Evolutionary conservation across 768 basidiomycete genomes (phyloP), one percentile per base, ranked within the genome.

Genomic region (Lactarius hatsudake): DNA sequence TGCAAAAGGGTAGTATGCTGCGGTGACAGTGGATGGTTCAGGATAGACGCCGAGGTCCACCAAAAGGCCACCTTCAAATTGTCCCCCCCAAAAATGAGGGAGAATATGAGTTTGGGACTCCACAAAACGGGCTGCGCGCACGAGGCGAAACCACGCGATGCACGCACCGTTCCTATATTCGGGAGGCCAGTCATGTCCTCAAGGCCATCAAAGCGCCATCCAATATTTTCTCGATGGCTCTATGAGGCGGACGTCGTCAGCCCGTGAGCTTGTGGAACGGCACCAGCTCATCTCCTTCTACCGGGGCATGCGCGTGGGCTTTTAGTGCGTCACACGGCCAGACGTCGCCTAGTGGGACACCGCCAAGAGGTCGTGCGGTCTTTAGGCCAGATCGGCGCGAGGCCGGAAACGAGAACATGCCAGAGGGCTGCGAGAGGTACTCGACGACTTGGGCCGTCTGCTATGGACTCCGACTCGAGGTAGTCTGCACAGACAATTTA

Each of bases 241-340:
- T 40, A 97, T 81, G 23, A 99, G 81, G 71, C 89, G 76, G 96
- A 96, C 9, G 94, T 90, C 64, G 93, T 82, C 96, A 99, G 68
- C 91, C 90, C 0, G 93, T 94, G 58, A 99, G 82, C 76, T 99
- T 98, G 80, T 98, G 96, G 82, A 98, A 98, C 0, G 94, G 91
- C 8, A 98, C 93, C 36, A 93, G 81, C 61, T 87, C 82, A 61
- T 88, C 88, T 57, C 87, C 88, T 71, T 86, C 86, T 28, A 62
- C 66, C 13, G 67, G 55, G n/a, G 71, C 66, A 9, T 72, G 57
- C n/a, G 71, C 67, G 9, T 73, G 60, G 42, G 55, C 64, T 56
- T 72, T 73, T 68, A 88, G 80, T 0, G 84, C 83, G 5, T 84
- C 78, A 70, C 93, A 96, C 0, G 89, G 90, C 96, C 96, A 98